Conservation (phyloP, 768 basidiomycete species). For the Leccinum pellstonianum region DNA sequence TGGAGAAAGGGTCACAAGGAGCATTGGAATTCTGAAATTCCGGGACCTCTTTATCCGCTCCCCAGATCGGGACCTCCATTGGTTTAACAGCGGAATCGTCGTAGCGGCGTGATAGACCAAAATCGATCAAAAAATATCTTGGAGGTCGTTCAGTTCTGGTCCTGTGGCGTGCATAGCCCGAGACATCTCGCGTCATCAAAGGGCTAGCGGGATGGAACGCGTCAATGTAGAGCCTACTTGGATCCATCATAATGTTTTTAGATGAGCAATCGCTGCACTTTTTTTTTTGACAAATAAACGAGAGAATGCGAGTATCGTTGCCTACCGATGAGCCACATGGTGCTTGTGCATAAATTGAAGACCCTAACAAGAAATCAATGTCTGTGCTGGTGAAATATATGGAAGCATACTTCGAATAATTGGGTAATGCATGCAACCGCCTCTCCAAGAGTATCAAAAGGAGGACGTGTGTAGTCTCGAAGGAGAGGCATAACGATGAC, state of each 20-base stretch:
- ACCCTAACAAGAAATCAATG: neutral
- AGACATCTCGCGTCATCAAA: neutral
- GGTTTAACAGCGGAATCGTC: neutral
- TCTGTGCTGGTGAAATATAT: neutral
- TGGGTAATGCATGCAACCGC: neutral
- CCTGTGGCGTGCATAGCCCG: neutral
- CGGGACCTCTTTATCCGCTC: neutral
- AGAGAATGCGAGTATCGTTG: neutral
- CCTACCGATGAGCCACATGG: neutral
- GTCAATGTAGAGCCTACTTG: neutral
- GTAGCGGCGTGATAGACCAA: neutral
- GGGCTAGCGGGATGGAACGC: neutral
- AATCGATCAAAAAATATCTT: no score
- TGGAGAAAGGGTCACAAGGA: neutral
- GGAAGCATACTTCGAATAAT: neutral
- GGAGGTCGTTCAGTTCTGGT: no score
- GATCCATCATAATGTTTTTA: neutral
- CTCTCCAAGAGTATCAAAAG: neutral
- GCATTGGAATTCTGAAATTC: neutral
- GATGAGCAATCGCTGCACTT: neutral
- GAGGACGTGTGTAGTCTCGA: slow-evolving; percentile 7
- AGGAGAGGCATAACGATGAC: slow-evolving; percentile 38
- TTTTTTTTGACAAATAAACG: neutral
- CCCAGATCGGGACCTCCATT: neutral
- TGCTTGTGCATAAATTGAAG: neutral